Conservation (phyloP, 225 moss, liverwort and hornwort species). For the Sphagnum tenellum region DNA sequence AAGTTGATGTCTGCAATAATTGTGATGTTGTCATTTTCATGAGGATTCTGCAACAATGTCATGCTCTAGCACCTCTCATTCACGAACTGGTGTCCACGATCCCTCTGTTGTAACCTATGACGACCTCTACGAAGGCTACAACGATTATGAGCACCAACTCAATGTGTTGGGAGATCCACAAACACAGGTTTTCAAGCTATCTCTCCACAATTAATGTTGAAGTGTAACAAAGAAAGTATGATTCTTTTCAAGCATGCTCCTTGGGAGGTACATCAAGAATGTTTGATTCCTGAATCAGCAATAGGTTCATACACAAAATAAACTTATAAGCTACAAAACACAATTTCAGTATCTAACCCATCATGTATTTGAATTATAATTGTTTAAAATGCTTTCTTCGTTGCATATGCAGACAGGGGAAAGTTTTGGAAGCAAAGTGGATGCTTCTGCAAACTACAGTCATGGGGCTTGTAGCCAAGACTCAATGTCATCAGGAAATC, state of each 20-base stretch:
- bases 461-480: slow-evolving; percentile 31
- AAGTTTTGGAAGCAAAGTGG: slow-evolving; percentile 11
- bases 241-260: slow-evolving; percentile 3
- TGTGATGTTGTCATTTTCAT: too few species aligned
- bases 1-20: too few species aligned
- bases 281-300: too few species aligned
- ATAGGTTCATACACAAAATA: too few species aligned
- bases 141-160: slow-evolving; percentile 41
- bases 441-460: slow-evolving; percentile 20
- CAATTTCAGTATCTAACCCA: too few species aligned
- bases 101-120: slow-evolving; percentile 9
- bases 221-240: too few species aligned
- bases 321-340: too few species aligned
- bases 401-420: too few species aligned
- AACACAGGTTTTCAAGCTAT: slow-evolving; percentile 12
- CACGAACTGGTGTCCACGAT: slow-evolving; percentile 10
- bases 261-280: neutral
- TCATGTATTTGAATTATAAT: too few species aligned
- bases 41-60: slow-evolving; percentile 6
- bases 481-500: slow-evolving; percentile 53
- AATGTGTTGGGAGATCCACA: slow-evolving; percentile 14
- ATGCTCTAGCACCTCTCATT: slow-evolving; percentile 15
- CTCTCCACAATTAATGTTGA: neutral
- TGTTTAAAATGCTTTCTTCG: too few species aligned
- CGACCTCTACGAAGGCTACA: slow-evolving; percentile 59